Base-by-base conservation (phyloP, 306 rosid genomes). In the Sicyos baderoa region DNA sequence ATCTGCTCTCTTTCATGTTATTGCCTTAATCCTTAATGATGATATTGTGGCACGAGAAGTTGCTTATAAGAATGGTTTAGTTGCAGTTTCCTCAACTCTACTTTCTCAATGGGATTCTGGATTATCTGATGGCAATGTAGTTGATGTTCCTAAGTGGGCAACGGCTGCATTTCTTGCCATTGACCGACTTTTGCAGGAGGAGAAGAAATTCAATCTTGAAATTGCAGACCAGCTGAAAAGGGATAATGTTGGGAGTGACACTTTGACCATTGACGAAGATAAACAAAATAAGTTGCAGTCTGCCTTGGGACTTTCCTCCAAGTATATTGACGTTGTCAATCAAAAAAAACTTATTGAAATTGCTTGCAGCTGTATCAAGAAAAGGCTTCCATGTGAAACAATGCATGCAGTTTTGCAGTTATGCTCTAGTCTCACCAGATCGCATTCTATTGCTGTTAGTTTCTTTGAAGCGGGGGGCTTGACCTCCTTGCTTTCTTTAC, bases 131-230 rank as follows among this genome's bases (percentile, higher is more conserved):
- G 59, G 75, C 68, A 84, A 78, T 66, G 85, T 84, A 74, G 22
- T 70, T 45, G 85, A 79, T 29, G 90, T 86, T 62, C 93, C 98
- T 63, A 92, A 83, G 86, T 92, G 98, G 96, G 91, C 86, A 27
- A 82, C 96, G 23, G 82, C 98, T 56, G 96, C 96, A 75, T 87
- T 89, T 84, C 89, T 92, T 81, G 89, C 97, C 21, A 79, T 89
- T 42, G 97, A 92, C 75, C 82, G 97, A 79, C 83, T 89, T 82
- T 80, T 86, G 82, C 98, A 89, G 79, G 89, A 84, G 78, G 95
- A 89, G 77, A 88, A 87, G 75, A 87, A 82, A 66, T 66, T 92
- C 79, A 83, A 89, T 83, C 74, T 93, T 76, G 98, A 92, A 83
- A 78, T 87, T 76, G 83, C 85, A 17, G 96, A 89, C 78, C 86